Percentiles rank a stretch among this genome's conserved stretches.
Conservation (phyloP, 129 eudicot species). For the Deinandra increscens region DNA sequence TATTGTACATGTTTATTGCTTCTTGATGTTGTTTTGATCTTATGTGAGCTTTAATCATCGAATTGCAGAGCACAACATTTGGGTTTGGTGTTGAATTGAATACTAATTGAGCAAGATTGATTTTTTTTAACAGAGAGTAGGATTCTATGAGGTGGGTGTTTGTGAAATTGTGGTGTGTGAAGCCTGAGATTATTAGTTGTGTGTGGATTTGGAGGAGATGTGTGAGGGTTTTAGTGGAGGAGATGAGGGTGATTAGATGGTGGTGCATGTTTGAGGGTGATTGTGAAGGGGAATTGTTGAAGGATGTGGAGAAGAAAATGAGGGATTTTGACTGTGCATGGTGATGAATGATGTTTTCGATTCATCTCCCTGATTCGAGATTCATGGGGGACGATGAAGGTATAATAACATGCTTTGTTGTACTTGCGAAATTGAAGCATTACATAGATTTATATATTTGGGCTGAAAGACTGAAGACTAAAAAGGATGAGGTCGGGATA, state of each 20-base stretch:
- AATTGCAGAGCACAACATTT: constrained; percentile 42
- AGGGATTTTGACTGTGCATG: constrained; percentile 13
- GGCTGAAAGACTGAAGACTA: too few relatives aligned
- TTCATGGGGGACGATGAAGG: constrained; percentile 22
- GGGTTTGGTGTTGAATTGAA: constrained; percentile 55
- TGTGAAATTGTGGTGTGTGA: constrained; percentile 24
- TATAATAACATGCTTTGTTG: neutral
- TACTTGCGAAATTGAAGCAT: neutral
- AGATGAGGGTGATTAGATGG: constrained; percentile 28
- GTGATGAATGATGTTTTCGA: constrained; percentile 2
- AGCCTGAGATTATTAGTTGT: constrained; percentile 42
- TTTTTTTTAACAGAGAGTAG: constrained; percentile 46
- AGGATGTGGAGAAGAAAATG: constrained; percentile 4
- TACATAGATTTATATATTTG: too few relatives aligned
- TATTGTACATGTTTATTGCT: constrained; percentile 45
- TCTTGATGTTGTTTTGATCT: constrained; percentile 46
- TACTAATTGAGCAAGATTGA: constrained; percentile 42
- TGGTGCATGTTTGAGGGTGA: constrained; percentile 13
- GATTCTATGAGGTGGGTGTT: constrained; percentile 46
- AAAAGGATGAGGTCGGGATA: too few relatives aligned
- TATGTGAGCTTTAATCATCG: constrained; percentile 62
- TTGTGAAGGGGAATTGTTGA: constrained; percentile 16
- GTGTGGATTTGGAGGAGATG: constrained; percentile 46
- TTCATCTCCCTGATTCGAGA: constrained; percentile 15
- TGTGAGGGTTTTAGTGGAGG: constrained; percentile 36